Percentiles rank a stretch among this genome's conserved stretches.
Evolutionary conservation across 2,329 filamentous ascomycete species (phyloP).

Genomic region (Calonectria pseudoturangicola): DNA sequence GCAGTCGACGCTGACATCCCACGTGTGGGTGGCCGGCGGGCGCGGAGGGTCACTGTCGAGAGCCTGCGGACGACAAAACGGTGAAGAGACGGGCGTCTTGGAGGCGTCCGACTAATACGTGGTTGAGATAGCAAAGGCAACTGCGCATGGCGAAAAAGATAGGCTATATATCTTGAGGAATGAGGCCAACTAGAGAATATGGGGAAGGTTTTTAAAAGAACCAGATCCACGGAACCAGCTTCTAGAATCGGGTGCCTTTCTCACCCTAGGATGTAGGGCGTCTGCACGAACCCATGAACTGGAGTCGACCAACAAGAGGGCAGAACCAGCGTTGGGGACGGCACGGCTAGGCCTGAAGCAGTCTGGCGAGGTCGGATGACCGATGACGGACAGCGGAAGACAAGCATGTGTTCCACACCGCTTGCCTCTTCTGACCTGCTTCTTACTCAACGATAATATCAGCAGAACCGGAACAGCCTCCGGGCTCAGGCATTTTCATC

Average conservation of each 20-base stretch:
- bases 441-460: slow-evolving; percentile 19
- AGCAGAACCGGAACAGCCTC: slow-evolving; percentile 11
- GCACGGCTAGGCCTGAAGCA: slow-evolving; percentile 39
- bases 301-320: slow-evolving; percentile 43
- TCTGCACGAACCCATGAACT: slow-evolving; percentile 16
- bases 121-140: slow-evolving; percentile 37
- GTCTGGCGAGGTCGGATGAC: slow-evolving; percentile 47
- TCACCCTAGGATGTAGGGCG: slow-evolving; percentile 14
- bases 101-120: neutral
- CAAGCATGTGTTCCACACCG: slow-evolving; percentile 19
- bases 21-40: slow-evolving; percentile 48
- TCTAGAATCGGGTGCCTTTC: slow-evolving; percentile 38
- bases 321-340: slow-evolving; percentile 27
- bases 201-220: slow-evolving; percentile 38
- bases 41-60: slow-evolving; percentile 16
- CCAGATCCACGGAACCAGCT: slow-evolving; percentile 37
- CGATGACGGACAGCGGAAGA: slow-evolving; percentile 40
- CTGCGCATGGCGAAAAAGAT: slow-evolving; percentile 52
- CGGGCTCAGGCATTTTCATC: slow-evolving; percentile 7
- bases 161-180: slow-evolving; percentile 48
- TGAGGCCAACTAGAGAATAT: slow-evolving; percentile 42
- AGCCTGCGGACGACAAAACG: slow-evolving; percentile 17
- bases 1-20: slow-evolving; percentile 49
- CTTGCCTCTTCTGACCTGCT: slow-evolving; percentile 13
- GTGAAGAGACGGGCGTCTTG: neutral